Evolutionary conservation across 2,329 filamentous ascomycete species (phyloP).

Genomic region (Aspergillus ibericus): DNA sequence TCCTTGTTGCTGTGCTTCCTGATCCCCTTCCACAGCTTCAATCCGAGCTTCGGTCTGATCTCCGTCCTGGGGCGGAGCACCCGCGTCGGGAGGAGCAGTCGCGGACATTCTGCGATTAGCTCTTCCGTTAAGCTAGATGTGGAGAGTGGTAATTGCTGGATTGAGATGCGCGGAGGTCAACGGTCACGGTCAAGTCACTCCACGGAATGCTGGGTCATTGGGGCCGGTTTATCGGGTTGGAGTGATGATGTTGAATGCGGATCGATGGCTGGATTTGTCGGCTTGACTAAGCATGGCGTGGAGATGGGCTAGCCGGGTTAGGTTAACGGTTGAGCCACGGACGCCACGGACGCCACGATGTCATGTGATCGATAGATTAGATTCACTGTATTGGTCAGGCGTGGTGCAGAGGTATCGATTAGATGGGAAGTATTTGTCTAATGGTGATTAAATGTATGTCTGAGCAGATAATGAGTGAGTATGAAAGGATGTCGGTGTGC

Average conservation of each 20-base stretch:
- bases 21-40: neutral
- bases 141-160: neutral
- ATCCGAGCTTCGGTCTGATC: no score
- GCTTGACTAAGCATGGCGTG: neutral
- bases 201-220: neutral
- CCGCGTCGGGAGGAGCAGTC: slow-evolving; percentile 4
- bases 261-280: neutral
- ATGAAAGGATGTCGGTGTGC: no score
- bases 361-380: neutral
- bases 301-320: neutral
- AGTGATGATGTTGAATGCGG: neutral
- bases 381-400: neutral
- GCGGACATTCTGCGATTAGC: slow-evolving; percentile 18
- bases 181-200: no score
- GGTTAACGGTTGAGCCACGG: neutral
- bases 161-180: neutral
- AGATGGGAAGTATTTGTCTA: no score
- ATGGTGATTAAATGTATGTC: no score
- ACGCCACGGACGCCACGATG: neutral
- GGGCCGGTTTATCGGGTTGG: neutral
- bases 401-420: neutral
- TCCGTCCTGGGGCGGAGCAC: neutral
- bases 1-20: neutral
- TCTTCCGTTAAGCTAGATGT: neutral
- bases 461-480: no score